phyloP scores from a whole-genome alignment of 2,329 filamentous ascomycete genomes.

The Fusarium irregulare region DNA sequence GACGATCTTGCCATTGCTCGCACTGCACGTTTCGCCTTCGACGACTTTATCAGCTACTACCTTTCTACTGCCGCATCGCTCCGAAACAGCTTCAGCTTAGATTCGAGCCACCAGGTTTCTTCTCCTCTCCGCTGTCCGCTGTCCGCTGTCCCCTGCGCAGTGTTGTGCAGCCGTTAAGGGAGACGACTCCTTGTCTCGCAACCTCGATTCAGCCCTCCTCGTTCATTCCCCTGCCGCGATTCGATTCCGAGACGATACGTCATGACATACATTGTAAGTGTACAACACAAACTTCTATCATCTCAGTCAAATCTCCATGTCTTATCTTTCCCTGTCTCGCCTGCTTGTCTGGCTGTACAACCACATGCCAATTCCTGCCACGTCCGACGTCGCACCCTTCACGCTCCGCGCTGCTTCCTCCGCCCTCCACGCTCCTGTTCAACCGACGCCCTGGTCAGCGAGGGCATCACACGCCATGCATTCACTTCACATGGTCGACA shows the following conservation, averaged over 20 bases:
- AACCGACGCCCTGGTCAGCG: constrained; percentile 35
- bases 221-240: constrained; percentile 25
- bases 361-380: constrained; percentile 41
- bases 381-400: constrained; percentile 40
- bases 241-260: constrained; percentile 47
- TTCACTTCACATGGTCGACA: constrained; percentile 33
- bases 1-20: constrained; percentile 27
- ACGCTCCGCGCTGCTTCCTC: constrained; percentile 28
- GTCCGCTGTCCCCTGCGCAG: constrained; percentile 12
- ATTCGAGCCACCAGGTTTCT: constrained; percentile 17
- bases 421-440: constrained; percentile 38
- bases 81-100: constrained; percentile 24
- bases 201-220: constrained; percentile 21
- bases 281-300: constrained; percentile 26
- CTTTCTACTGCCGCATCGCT: constrained; percentile 14
- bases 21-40: constrained; percentile 12
- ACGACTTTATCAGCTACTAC: constrained; percentile 8
- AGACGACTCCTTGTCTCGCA: constrained; percentile 30
- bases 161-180: constrained; percentile 27
- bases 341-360: constrained; percentile 18
- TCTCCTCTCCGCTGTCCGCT: background rate
- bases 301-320: constrained; percentile 29
- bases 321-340: constrained; percentile 14
- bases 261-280: constrained; percentile 57
- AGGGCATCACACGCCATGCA: constrained; percentile 38